A percentile compares a stretch with the other conserved stretches of the same genome.
These are phyloP conservation scores for Flaveria robusta DNA, from an alignment of 129 eudicot species.

Conservation along the genomic window DNA sequence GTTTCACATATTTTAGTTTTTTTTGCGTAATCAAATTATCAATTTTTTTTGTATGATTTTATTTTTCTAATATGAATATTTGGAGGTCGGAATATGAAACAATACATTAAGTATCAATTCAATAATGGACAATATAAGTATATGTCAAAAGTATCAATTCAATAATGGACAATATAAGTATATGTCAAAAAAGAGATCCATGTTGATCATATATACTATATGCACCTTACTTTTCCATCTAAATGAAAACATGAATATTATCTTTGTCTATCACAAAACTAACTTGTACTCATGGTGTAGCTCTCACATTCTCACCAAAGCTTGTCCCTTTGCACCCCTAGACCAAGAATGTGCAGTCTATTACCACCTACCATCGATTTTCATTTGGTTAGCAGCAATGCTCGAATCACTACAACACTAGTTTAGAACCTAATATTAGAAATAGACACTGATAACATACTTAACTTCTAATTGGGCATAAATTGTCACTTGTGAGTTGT, in stretches of 20 bases:
- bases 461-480: too few species aligned
- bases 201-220: not conserved
- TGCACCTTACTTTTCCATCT: not conserved
- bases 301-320: not conserved
- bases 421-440: not conserved
- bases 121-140: too few species aligned
- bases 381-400: not conserved
- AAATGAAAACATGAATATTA: not conserved
- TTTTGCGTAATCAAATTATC: not conserved
- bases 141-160: too few species aligned
- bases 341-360: not conserved
- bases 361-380: not conserved
- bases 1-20: not conserved
- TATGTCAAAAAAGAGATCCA: not conserved
- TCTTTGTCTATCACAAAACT: not conserved
- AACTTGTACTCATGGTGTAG: not conserved
- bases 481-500: not conserved
- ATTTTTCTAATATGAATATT: not conserved
- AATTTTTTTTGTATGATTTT: not conserved
- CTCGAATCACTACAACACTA: not conserved
- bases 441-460: not conserved
- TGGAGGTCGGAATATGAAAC: not conserved
- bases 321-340: not conserved
- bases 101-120: too few species aligned
- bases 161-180: too few species aligned